Conservation (phyloP, 2,329 filamentous ascomycete genomes). For the Knoxdaviesia capensis region DNA sequence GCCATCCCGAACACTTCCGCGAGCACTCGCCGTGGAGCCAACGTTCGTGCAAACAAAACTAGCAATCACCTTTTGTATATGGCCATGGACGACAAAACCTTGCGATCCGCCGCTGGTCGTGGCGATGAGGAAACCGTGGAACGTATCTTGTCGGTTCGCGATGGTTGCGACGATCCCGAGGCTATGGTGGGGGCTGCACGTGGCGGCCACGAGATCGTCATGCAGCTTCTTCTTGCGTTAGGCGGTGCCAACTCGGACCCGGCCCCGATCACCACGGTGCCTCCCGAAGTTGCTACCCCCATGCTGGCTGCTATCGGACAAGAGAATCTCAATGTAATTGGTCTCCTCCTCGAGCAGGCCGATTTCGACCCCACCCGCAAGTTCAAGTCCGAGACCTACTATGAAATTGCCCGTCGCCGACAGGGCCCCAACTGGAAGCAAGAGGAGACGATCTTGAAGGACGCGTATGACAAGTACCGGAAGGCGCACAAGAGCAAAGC, state of each 20-base stretch:
- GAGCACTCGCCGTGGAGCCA: slow-evolving; percentile 29
- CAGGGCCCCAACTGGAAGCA: slow-evolving; percentile 79
- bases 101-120: slow-evolving; percentile 36
- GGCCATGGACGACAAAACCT: slow-evolving; percentile 39
- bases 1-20: slow-evolving; percentile 7
- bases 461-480: slow-evolving; percentile 47
- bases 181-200: slow-evolving; percentile 81
- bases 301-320: slow-evolving; percentile 90
- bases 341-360: slow-evolving; percentile 55
- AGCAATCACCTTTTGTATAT: slow-evolving; percentile 44
- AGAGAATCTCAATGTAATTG: slow-evolving; percentile 66
- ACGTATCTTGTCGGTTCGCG: slow-evolving; percentile 39
- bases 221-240: slow-evolving; percentile 56
- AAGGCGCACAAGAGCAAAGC: slow-evolving; percentile 27
- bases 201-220: slow-evolving; percentile 74
- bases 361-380: slow-evolving; percentile 66
- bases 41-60: slow-evolving; percentile 40
- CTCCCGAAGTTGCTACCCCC: slow-evolving; percentile 63
- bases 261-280: slow-evolving; percentile 35
- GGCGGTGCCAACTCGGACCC: slow-evolving; percentile 50
- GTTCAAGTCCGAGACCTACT: slow-evolving; percentile 62
- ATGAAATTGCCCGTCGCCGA: slow-evolving; percentile 65
- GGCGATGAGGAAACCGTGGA: slow-evolving; percentile 42
- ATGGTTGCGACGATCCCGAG: slow-evolving; percentile 51
- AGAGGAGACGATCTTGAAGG: slow-evolving; percentile 64